A percentile compares a stretch with the other conserved stretches of the same genome.
Conservation (phyloP, 371 early-diverging fungal genomes). For the Apophysomyces variabilis region DNA sequence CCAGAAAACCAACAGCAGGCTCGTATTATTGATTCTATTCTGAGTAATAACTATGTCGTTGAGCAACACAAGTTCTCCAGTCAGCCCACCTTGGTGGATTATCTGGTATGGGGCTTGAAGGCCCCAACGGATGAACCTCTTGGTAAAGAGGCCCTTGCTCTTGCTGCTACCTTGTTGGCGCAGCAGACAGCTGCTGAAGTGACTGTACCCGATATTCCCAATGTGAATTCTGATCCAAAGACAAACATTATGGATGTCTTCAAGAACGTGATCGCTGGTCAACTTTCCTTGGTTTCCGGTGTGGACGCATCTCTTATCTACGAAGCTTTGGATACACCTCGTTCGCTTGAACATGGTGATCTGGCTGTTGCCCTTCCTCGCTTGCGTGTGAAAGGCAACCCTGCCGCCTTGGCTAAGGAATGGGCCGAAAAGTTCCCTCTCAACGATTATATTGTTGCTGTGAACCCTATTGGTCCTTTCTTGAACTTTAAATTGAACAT, state of each 20-base stretch:
- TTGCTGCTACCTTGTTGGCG: slow-evolving; percentile 25
- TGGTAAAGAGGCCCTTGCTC: slow-evolving; percentile 32
- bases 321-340: slow-evolving; percentile 63
- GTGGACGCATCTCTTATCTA: slow-evolving; percentile 55
- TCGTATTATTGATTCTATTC: slow-evolving; percentile 32
- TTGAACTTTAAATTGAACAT: slow-evolving; percentile 84
- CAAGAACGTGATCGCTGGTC: slow-evolving; percentile 57
- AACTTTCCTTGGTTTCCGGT: slow-evolving; percentile 50
- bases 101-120: slow-evolving; percentile 53
- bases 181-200: slow-evolving; percentile 33
- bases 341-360: slow-evolving; percentile 72
- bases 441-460: slow-evolving; percentile 62
- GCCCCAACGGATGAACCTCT: slow-evolving; percentile 37
- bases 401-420: slow-evolving; percentile 75
- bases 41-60: slow-evolving; percentile 31
- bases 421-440: slow-evolving; percentile 72
- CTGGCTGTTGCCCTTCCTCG: slow-evolving; percentile 86
- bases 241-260: slow-evolving; percentile 62
- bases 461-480: slow-evolving; percentile 79
- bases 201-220: slow-evolving; percentile 41
- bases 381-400: slow-evolving; percentile 87
- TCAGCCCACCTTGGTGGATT: slow-evolving; percentile 47
- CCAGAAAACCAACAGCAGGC: slow-evolving; percentile 28
- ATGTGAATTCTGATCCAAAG: slow-evolving; percentile 54
- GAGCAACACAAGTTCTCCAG: slow-evolving; percentile 34